A percentile compares a stretch with the other conserved stretches of the same genome.
Evolutionary conservation across 352 stramenopile species (phyloP).

Genomic region (Thalassiosira exigua): DNA sequence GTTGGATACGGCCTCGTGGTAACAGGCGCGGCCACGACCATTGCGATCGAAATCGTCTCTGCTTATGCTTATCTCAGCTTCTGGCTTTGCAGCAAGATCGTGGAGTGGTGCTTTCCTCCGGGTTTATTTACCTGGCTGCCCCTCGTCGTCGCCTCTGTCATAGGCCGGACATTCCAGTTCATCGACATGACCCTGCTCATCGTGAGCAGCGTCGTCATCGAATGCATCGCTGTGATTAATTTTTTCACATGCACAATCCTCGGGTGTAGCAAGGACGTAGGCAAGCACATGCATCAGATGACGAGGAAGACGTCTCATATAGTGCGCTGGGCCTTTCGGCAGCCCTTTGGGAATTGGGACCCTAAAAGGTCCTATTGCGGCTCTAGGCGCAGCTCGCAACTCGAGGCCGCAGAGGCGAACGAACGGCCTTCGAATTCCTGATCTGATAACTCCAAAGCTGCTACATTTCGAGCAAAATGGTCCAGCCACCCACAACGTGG

Average conservation of each 20-base stretch:
- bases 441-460: too few relatives aligned
- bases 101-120: slow-evolving; percentile 3
- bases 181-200: slow-evolving; percentile 1
- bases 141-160: neutral
- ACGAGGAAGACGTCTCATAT: too few relatives aligned
- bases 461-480: too few relatives aligned
- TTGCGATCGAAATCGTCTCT: neutral
- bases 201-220: neutral
- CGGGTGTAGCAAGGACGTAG: neutral
- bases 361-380: too few relatives aligned
- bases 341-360: too few relatives aligned
- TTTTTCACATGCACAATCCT: neutral
- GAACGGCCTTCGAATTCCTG: too few relatives aligned
- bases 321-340: too few relatives aligned
- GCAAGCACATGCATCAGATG: too few relatives aligned
- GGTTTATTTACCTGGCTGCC: neutral
- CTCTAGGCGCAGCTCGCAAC: too few relatives aligned
- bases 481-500: too few relatives aligned
- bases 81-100: slow-evolving; percentile 1
- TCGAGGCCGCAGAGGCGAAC: too few relatives aligned
- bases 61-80: neutral
- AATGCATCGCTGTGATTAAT: neutral
- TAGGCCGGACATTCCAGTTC: neutral
- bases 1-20: too few relatives aligned
- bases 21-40: neutral